These are phyloP conservation scores for Entomortierella chlamydospora DNA, from an alignment of 192 early-diverging fungal species.

Conservation along the genomic window DNA sequence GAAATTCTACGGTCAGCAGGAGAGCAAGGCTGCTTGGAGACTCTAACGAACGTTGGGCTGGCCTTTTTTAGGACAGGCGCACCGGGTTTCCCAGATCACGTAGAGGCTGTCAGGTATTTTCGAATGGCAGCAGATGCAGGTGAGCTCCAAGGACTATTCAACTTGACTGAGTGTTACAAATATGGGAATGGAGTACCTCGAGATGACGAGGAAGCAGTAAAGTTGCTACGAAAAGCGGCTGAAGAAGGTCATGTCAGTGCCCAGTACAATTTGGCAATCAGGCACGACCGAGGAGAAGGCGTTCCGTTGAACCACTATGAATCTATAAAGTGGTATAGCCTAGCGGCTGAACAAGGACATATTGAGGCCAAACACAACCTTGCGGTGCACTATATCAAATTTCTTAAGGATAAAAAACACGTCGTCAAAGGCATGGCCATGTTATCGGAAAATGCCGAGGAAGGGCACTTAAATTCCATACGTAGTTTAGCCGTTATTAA, in stretches of 20 bases:
- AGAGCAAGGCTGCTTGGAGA: background rate
- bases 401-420: background rate
- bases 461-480: no score
- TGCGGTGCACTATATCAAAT: background rate
- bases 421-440: background rate
- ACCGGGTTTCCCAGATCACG: no score
- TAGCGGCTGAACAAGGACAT: conserved; percentile 37
- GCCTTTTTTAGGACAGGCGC: no score
- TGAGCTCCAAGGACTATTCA: background rate
- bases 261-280: conserved; percentile 38
- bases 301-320: conserved; percentile 42
- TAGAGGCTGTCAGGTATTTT: no score
- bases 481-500: no score
- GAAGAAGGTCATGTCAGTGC: conserved; percentile 48
- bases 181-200: background rate
- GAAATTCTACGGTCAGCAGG: background rate
- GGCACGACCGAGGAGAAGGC: conserved; percentile 53
- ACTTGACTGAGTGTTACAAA: background rate
- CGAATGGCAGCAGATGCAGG: no score
- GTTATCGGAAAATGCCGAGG: no score
- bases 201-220: background rate
- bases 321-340: conserved; percentile 29
- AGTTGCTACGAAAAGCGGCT: conserved; percentile 46
- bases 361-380: background rate
- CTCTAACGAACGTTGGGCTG: background rate